A percentile compares a stretch with the other conserved stretches of the same genome.
phyloP scores from a whole-genome alignment of 1,284 basidiomycete species.

The Calocybe gambosa region DNA sequence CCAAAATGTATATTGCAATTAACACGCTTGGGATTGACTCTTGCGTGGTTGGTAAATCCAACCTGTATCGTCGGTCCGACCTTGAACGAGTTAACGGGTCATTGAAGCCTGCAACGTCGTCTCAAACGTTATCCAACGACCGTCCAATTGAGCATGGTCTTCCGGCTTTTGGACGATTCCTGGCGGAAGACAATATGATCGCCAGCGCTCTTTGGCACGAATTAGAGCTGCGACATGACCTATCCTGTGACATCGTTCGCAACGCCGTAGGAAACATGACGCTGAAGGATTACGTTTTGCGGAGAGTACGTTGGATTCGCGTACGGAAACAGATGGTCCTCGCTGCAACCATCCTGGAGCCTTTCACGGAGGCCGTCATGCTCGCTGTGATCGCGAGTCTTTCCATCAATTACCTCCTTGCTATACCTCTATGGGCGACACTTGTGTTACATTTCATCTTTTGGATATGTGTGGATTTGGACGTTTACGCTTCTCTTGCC shows the following conservation, averaged over 20 bases:
- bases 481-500: constrained; percentile 67
- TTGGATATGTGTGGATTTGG: constrained; percentile 68
- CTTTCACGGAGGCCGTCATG: constrained; percentile 82
- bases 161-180: constrained; percentile 75
- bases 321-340: constrained; percentile 91
- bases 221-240: constrained; percentile 75
- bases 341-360: constrained; percentile 79
- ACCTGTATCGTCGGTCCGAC: constrained; percentile 89
- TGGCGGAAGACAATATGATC: constrained; percentile 97
- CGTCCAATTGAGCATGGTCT: constrained; percentile 49
- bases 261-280: constrained; percentile 88
- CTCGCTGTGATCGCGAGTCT: constrained; percentile 59
- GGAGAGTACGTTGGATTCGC: constrained; percentile 90
- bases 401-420: constrained; percentile 50
- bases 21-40: constrained; percentile 86
- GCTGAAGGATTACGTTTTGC: constrained; percentile 74
- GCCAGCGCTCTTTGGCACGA: constrained; percentile 88
- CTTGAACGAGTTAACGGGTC: constrained; percentile 66
- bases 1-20: constrained; percentile 98
- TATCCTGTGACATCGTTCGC: constrained; percentile 82
- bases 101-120: constrained; percentile 36
- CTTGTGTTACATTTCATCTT: constrained; percentile 48
- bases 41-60: constrained; percentile 97
- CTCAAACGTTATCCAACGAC: constrained; percentile 16
- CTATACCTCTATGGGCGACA: constrained; percentile 47